Evolutionary conservation across 148 eudicot genomes (phyloP).

Genomic region (Dysphania ambrosioides): DNA sequence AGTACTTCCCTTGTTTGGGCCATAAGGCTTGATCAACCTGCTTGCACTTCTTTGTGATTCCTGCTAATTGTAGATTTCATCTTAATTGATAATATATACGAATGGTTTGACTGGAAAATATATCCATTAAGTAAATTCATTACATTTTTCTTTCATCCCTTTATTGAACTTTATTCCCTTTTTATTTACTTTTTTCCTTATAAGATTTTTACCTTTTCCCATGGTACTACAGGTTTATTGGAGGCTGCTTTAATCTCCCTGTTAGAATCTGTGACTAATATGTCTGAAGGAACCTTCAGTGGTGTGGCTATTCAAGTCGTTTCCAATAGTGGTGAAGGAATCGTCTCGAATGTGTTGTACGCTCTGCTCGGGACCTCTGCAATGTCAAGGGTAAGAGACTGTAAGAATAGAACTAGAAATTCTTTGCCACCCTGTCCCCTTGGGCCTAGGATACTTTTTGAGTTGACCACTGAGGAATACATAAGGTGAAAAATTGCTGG

Average conservation of each 20-base stretch:
- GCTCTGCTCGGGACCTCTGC: slow-evolving; percentile 97
- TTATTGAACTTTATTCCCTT: background rate
- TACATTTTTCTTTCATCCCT: background rate
- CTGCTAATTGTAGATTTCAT: background rate
- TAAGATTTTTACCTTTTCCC: background rate
- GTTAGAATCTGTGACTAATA: slow-evolving; percentile 53
- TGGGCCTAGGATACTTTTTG: slow-evolving; percentile 8
- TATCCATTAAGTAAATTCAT: background rate
- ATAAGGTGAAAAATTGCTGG: background rate
- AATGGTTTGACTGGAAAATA: background rate
- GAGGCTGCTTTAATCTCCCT: slow-evolving; percentile 62
- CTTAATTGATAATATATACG: background rate
- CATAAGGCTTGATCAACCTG: background rate
- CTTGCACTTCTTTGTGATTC: background rate
- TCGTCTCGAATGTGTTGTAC: slow-evolving; percentile 82
- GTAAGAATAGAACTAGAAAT: slow-evolving; percentile 4
- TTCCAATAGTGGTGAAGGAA: slow-evolving; percentile 82
- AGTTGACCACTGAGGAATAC: background rate
- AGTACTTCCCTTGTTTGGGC: background rate
- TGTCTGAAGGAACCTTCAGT: slow-evolving; percentile 50
- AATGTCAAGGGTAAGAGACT: slow-evolving; percentile 81
- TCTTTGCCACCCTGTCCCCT: background rate
- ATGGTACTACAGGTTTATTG: slow-evolving; percentile 57
- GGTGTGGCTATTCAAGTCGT: slow-evolving; percentile 75
- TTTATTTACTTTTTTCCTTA: background rate